phyloP scores from a whole-genome alignment of 768 basidiomycete genomes.

The Auriscalpium orientale region DNA sequence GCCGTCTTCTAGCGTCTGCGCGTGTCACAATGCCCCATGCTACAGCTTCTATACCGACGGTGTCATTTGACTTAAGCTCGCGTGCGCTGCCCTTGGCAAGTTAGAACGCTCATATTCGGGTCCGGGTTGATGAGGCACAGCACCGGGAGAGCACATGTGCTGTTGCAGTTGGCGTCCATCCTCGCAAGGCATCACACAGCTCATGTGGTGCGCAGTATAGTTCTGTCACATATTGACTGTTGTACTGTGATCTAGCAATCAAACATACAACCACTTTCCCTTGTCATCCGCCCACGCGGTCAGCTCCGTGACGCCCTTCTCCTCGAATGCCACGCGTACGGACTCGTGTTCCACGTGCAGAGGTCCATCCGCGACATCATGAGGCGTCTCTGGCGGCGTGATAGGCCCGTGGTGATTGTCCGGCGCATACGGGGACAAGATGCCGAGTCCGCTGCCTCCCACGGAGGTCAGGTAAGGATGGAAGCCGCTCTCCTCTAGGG shows the following conservation, averaged over 20 bases:
- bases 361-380: neutral
- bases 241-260: neutral
- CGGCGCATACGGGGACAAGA: constrained; percentile 54
- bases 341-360: neutral
- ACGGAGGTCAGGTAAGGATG: constrained; percentile 86
- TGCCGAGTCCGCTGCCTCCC: constrained; percentile 87
- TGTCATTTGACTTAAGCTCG: too few species aligned
- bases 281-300: constrained; percentile 27
- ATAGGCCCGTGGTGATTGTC: constrained; percentile 13
- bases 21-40: too few species aligned
- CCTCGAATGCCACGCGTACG: constrained; percentile 21
- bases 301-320: constrained; percentile 22
- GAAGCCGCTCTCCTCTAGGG: constrained; percentile 59
- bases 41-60: too few species aligned
- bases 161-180: neutral
- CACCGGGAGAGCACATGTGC: too few species aligned
- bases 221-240: neutral
- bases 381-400: constrained; percentile 24
- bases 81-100: too few species aligned
- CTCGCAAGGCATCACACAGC: neutral
- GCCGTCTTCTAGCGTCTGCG: too few species aligned
- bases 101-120: too few species aligned
- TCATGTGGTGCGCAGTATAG: neutral
- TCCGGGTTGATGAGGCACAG: too few species aligned
- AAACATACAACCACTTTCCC: constrained; percentile 36